These are phyloP conservation scores for Auriculariales sp. DNA, from an alignment of 768 basidiomycete species.

Conservation along the genomic window DNA sequence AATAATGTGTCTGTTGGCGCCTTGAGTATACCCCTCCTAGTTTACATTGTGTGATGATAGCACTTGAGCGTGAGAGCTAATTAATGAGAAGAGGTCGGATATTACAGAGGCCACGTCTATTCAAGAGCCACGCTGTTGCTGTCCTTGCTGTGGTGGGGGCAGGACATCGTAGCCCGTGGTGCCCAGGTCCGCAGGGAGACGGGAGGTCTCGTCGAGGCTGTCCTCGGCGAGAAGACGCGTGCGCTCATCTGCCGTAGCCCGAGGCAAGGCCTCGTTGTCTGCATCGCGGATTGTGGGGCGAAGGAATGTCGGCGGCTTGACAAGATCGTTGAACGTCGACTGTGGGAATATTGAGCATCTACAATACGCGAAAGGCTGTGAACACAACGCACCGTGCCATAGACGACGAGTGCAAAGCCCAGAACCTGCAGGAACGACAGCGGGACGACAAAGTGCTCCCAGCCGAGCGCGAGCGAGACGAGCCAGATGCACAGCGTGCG, in stretches of 20 bases:
- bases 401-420: slow-evolving; percentile 82
- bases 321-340: slow-evolving; percentile 85
- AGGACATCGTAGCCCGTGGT: slow-evolving; percentile 74
- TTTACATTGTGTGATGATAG: too few species aligned
- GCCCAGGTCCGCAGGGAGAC: slow-evolving; percentile 67
- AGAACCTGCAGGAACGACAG: slow-evolving; percentile 68
- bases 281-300: slow-evolving; percentile 22
- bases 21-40: too few species aligned
- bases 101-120: too few species aligned
- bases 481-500: slow-evolving; percentile 95
- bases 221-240: slow-evolving; percentile 41
- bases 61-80: too few species aligned
- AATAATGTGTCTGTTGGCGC: too few species aligned
- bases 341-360: slow-evolving; percentile 15
- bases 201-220: slow-evolving; percentile 69
- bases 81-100: too few species aligned
- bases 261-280: slow-evolving; percentile 3
- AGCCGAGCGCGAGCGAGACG: slow-evolving; percentile 74
- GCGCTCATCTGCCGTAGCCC: slow-evolving; percentile 15
- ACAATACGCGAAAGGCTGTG: background rate
- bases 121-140: too few species aligned
- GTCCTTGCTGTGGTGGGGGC: slow-evolving; percentile 8
- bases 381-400: slow-evolving; percentile 55
- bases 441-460: slow-evolving; percentile 77
- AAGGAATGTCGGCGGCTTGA: slow-evolving; percentile 51